Conservation (phyloP, 2,329 filamentous ascomycete species). For the Mycocentrospora acerina region DNA sequence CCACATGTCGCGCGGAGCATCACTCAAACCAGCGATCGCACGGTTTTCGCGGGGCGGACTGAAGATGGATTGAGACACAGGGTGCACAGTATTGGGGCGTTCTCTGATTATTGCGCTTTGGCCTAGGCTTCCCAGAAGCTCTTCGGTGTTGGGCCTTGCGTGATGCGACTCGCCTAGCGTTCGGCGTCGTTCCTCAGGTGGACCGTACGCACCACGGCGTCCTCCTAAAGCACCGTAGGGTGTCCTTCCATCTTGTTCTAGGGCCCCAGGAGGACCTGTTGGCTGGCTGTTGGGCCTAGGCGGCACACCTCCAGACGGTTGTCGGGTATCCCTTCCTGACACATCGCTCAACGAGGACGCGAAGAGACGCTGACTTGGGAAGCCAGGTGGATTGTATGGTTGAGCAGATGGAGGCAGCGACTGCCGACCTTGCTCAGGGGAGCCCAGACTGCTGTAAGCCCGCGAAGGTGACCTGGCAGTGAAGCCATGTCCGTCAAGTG, state of each 20-base stretch:
- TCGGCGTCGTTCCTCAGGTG: conserved; percentile 35
- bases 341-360: conserved; percentile 32
- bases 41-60: conserved; percentile 38
- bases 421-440: conserved; percentile 38
- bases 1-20: conserved; percentile 34
- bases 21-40: conserved; percentile 13
- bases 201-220: conserved; percentile 30
- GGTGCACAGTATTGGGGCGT: conserved; percentile 43
- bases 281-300: conserved; percentile 46
- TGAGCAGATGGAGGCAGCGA: conserved; percentile 33
- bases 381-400: conserved; percentile 36
- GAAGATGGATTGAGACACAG: conserved; percentile 41
- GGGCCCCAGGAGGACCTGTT: conserved; percentile 25
- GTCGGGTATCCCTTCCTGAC: conserved; percentile 25
- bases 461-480: conserved; percentile 34
- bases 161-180: conserved; percentile 41
- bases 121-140: conserved; percentile 28
- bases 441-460: conserved; percentile 37
- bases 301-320: conserved; percentile 28
- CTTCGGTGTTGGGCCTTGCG: conserved; percentile 33
- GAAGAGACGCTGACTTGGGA: conserved; percentile 34
- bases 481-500: conserved; percentile 29
- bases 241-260: conserved; percentile 23
- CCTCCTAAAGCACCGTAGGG: conserved; percentile 27
- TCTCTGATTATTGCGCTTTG: conserved; percentile 29